Evolutionary conservation across 2,329 filamentous ascomycete species (phyloP).

Genomic region (Fusarium staphyleae): DNA sequence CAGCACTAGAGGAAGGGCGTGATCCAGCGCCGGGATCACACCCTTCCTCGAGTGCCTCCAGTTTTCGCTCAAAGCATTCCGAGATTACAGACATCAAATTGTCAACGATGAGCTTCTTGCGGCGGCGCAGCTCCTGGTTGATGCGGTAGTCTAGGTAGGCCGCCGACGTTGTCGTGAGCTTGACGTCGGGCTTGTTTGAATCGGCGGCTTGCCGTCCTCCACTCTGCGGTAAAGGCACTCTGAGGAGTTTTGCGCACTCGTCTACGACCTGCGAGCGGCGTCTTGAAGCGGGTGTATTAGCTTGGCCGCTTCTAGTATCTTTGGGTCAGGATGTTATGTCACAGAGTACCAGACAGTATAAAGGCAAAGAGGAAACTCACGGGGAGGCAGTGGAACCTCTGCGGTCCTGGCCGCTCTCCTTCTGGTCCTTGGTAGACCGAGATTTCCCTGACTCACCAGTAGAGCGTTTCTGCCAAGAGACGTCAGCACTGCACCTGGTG

Average conservation of each 20-base stretch:
- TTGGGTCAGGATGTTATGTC: neutral
- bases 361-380: conserved; percentile 8
- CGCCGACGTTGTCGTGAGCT: conserved; percentile 40
- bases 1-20: conserved; percentile 26
- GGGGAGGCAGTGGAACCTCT: conserved; percentile 33
- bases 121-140: conserved; percentile 18
- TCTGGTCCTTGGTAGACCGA: conserved; percentile 30
- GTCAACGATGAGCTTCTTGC: conserved; percentile 15
- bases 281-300: conserved; percentile 16
- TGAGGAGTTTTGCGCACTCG: conserved; percentile 23
- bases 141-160: conserved; percentile 32
- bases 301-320: conserved; percentile 19
- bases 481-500: neutral
- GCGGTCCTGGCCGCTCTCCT: conserved; percentile 36
- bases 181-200: conserved; percentile 23
- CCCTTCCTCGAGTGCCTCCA: conserved; percentile 31
- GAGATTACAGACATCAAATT: conserved; percentile 25
- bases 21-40: conserved; percentile 21
- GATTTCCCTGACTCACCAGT: conserved; percentile 14
- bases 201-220: conserved; percentile 35
- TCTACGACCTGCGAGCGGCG: conserved; percentile 18
- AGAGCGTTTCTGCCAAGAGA: conserved; percentile 6
- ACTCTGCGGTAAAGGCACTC: conserved; percentile 28
- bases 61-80: conserved; percentile 26
- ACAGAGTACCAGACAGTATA: no score